phyloP scores from a whole-genome alignment of 2,329 filamentous ascomycete species.

The Claviceps quebecensis region DNA sequence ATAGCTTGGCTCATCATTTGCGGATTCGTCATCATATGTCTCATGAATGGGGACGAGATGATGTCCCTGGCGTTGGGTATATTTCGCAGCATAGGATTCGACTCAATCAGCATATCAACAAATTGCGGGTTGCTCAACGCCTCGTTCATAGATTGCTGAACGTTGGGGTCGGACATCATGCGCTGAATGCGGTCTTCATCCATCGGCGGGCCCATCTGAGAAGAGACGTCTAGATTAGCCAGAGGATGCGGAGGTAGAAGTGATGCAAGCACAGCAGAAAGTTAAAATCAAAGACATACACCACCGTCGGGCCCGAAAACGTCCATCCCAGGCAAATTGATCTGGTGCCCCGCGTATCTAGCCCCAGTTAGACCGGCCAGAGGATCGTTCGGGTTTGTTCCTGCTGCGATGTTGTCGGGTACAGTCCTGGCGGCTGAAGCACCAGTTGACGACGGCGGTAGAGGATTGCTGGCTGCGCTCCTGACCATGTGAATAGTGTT shows the following conservation, averaged over 20 bases:
- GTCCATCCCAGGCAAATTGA: slow-evolving; percentile 72
- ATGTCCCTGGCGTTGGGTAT: slow-evolving; percentile 69
- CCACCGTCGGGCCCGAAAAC: slow-evolving; percentile 91
- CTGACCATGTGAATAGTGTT: slow-evolving; percentile 96
- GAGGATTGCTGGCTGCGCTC: slow-evolving; percentile 75
- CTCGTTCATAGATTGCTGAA: slow-evolving; percentile 81
- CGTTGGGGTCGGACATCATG: slow-evolving; percentile 79
- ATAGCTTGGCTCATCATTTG: slow-evolving; percentile 69
- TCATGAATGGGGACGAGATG: slow-evolving; percentile 75
- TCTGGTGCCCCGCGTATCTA: slow-evolving; percentile 73
- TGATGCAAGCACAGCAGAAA: background rate
- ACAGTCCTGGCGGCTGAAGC: slow-evolving; percentile 32
- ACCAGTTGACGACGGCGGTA: slow-evolving; percentile 28
- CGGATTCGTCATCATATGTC: slow-evolving; percentile 87
- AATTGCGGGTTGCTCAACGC: slow-evolving; percentile 91
- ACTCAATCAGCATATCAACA: slow-evolving; percentile 85
- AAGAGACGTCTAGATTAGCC: slow-evolving; percentile 8
- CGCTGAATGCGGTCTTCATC: slow-evolving; percentile 65
- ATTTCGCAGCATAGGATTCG: slow-evolving; percentile 68
- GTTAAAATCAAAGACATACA: slow-evolving; percentile 40
- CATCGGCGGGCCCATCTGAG: slow-evolving; percentile 79
- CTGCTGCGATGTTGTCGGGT: slow-evolving; percentile 66
- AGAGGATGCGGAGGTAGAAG: slow-evolving; percentile 6
- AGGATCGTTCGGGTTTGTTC: slow-evolving; percentile 66
- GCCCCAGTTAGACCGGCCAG: slow-evolving; percentile 84